phyloP scores from a whole-genome alignment of 192 early-diverging fungal genomes.

The Coemansia sp. region DNA sequence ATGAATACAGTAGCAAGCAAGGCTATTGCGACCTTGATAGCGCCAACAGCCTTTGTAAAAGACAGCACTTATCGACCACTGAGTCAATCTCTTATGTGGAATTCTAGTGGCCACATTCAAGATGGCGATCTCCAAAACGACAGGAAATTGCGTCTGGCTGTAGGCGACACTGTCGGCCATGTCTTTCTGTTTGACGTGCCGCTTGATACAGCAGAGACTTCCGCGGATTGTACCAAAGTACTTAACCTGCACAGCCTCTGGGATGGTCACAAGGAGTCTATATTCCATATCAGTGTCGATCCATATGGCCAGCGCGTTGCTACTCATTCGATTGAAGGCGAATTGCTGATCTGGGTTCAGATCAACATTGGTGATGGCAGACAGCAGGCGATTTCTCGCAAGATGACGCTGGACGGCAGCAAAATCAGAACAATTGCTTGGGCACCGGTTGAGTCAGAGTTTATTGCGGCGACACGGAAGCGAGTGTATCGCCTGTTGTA shows the following conservation, averaged over 20 bases:
- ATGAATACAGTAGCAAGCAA: constrained; percentile 11
- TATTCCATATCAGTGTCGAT: constrained; percentile 53
- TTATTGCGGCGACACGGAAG: constrained; percentile 45
- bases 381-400: constrained; percentile 25
- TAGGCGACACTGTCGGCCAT: constrained; percentile 37
- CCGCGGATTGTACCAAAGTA: neutral
- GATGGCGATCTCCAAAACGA: neutral
- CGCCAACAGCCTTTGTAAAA: neutral
- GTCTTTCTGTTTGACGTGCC: constrained; percentile 27
- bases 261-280: constrained; percentile 47
- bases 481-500: constrained; percentile 36
- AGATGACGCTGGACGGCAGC: constrained; percentile 39
- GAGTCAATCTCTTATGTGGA: no score
- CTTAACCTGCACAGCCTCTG: constrained; percentile 26
- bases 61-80: no score
- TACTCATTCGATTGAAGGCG: constrained; percentile 42
- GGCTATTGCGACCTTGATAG: neutral
- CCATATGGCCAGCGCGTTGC: constrained; percentile 47
- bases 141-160: constrained; percentile 7
- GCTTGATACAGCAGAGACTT: neutral
- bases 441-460: constrained; percentile 46
- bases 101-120: no score
- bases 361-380: neutral
- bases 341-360: constrained; percentile 49
- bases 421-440: constrained; percentile 48